These are phyloP conservation scores for Torulaspora maleeae DNA, from an alignment of 805 yeast species.

Conservation along the genomic window DNA sequence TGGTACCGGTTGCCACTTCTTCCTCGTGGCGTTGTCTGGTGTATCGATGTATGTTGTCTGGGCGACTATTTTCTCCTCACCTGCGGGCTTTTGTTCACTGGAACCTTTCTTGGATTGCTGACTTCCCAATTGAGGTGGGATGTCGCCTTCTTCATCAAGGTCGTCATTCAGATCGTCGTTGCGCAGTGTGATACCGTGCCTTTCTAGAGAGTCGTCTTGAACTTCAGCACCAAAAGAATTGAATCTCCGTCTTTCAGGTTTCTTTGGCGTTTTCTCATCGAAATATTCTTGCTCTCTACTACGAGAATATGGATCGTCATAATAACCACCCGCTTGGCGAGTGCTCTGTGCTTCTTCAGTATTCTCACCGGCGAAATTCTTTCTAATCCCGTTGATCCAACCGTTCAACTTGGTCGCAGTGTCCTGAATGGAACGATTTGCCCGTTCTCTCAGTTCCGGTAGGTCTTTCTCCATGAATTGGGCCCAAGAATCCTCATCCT, in stretches of 20 bases:
- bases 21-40: slow-evolving; percentile 24
- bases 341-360: background rate
- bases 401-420: slow-evolving; percentile 69
- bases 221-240: slow-evolving; percentile 34
- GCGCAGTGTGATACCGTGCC: slow-evolving; percentile 32
- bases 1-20: slow-evolving; percentile 28
- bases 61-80: slow-evolving; percentile 24
- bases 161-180: slow-evolving; percentile 27
- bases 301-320: slow-evolving; percentile 7
- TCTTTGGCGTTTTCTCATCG: slow-evolving; percentile 8
- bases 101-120: slow-evolving; percentile 5
- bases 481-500: slow-evolving; percentile 49
- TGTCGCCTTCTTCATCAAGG: slow-evolving; percentile 30
- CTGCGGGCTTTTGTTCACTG: slow-evolving; percentile 6
- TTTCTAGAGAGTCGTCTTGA: slow-evolving; percentile 31
- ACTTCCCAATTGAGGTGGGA: slow-evolving; percentile 32
- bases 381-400: slow-evolving; percentile 64
- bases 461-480: slow-evolving; percentile 53
- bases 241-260: slow-evolving; percentile 29
- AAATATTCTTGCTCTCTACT: background rate
- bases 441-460: slow-evolving; percentile 59
- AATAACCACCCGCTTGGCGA: slow-evolving; percentile 2
- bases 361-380: slow-evolving; percentile 18
- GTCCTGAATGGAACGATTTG: slow-evolving; percentile 73
- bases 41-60: slow-evolving; percentile 34